Percentiles rank a stretch among this genome's conserved stretches.
Conservation (phyloP, 2,329 filamentous ascomycete genomes). For the Claviceps capensis region DNA sequence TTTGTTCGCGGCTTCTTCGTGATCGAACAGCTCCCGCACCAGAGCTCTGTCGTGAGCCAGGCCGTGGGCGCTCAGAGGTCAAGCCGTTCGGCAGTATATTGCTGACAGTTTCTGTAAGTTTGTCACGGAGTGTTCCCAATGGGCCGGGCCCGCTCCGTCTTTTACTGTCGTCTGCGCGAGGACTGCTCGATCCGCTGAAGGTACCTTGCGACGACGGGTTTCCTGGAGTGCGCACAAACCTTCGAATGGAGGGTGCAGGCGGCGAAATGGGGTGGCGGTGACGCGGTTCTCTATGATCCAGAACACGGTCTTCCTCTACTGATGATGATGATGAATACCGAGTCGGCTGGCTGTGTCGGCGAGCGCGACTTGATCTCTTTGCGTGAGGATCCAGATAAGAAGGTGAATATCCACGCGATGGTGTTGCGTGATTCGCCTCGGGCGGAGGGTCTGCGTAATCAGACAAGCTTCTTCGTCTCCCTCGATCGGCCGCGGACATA, state of each 20-base stretch:
- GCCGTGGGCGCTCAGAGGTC: slow-evolving; percentile 22
- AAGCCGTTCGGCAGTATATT: slow-evolving; percentile 27
- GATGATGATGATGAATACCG: slow-evolving; percentile 27
- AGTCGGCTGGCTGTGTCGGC: slow-evolving; percentile 37
- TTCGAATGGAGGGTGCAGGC: slow-evolving; percentile 19
- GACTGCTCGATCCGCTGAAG: slow-evolving; percentile 10
- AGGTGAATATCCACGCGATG: slow-evolving; percentile 14
- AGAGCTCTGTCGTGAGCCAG: slow-evolving; percentile 20
- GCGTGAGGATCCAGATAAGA: slow-evolving; percentile 22
- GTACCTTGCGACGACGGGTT: slow-evolving; percentile 16
- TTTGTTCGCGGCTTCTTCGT: slow-evolving; percentile 27
- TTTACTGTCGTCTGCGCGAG: slow-evolving; percentile 23
- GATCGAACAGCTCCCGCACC: slow-evolving; percentile 17
- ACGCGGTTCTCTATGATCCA: slow-evolving; percentile 11
- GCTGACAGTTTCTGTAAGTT: slow-evolving; percentile 30
- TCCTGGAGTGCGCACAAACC: slow-evolving; percentile 16
- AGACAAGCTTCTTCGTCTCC: slow-evolving; percentile 36
- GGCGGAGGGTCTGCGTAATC: slow-evolving; percentile 30
- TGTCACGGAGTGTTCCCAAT: slow-evolving; percentile 27
- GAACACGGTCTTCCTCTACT: slow-evolving; percentile 27
- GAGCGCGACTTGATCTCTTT: slow-evolving; percentile 17
- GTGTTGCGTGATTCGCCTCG: slow-evolving; percentile 13
- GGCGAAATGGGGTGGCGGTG: slow-evolving; percentile 15
- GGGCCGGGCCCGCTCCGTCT: slow-evolving; percentile 23
- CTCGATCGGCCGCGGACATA: slow-evolving; percentile 26